Conservation (phyloP, 768 basidiomycete genomes). For the Panus rudis region DNA sequence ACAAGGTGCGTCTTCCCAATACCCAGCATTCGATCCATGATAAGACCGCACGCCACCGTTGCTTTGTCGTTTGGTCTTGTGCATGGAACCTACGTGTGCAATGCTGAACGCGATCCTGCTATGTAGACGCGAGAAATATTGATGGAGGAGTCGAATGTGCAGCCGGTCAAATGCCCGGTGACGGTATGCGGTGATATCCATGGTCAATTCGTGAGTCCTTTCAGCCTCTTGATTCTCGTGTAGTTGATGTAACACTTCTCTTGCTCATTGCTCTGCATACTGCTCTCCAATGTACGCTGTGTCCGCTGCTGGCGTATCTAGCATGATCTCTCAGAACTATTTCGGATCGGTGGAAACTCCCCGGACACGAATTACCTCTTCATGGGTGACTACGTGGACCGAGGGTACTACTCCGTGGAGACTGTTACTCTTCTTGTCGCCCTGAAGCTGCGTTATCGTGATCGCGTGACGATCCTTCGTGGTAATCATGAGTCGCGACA, state of each 20-base stretch:
- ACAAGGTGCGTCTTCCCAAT: constrained; percentile 67
- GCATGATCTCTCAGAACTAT: constrained; percentile 99
- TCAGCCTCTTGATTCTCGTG: constrained; percentile 14
- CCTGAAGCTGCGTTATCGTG: constrained; percentile 95
- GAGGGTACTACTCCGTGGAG: constrained; percentile 98
- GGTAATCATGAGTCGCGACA: constrained; percentile 99
- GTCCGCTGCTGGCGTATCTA: too few species aligned
- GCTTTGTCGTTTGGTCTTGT: constrained; percentile 1
- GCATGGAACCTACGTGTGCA: constrained; percentile 1
- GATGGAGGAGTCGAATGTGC: constrained; percentile 99
- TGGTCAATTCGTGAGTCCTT: constrained; percentile 90
- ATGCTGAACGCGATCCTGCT: constrained; percentile 5
- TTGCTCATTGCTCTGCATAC: constrained; percentile 1
- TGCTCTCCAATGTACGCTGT: constrained; percentile 4
- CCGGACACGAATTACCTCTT: constrained; percentile 99
- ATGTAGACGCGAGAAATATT: constrained; percentile 91
- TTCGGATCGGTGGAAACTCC: constrained; percentile 97
- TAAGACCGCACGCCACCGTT: constrained; percentile 21
- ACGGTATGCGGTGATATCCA: constrained; percentile 99
- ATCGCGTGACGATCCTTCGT: constrained; percentile 94
- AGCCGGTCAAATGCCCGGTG: constrained; percentile 96
- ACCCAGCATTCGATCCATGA: constrained; percentile 21
- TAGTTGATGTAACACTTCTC: constrained; percentile 5
- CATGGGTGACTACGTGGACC: constrained; percentile 99
- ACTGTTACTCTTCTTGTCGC: constrained; percentile 97